Base-by-base conservation (phyloP, 225 moss, liverwort and hornwort species). In the Straminergon stramineum region DNA sequence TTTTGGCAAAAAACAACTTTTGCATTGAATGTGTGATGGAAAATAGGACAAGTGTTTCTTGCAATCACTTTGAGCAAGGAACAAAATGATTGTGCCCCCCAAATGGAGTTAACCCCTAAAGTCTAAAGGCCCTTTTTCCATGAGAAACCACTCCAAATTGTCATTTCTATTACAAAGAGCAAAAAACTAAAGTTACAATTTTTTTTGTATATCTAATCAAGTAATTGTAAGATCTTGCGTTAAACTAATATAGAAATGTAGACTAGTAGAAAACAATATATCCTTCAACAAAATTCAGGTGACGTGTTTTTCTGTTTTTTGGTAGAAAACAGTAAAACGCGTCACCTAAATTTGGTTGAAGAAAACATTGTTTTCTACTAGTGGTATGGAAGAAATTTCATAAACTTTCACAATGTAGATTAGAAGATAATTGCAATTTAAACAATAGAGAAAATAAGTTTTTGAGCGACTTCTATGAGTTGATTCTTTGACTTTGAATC, bases 391-490 rank as follows among this genome's bases (percentile, higher is more conserved):
- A 24, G 14, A 70, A 69, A 70, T 39, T 39, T 14, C 1, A 37
- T 0, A 68, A 21, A 69, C 13, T n/a, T n/a, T 69, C 13, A 22
- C n/a, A 0, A 4, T 23, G 1, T 69, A 69, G 23, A n/a, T n/a
- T n/a, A 22, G 4, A 68, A 37, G 21, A 11, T 4, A 37, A 67
- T 37, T 67, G 11, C 5, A 10, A 3, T 11, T 21, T 48, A 48
- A 48, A 4, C 4, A 37, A 6, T 37, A 4, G n/a, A 12, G 13
- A 37, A 37, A 68, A 37, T 2, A 13, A 0, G 12, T 21, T 37
- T 68, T 68, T 12, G 4, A 68, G 3, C 1, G 4, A 0, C 0
- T n/a, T 37, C 0, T 3, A 0, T 21, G 2, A 68, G 1, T 21
- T 12, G 6, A n/a, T 37, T 68, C 37, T 68, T 37, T 68, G 21